Evolutionary conservation across 2,329 filamentous ascomycete genomes (phyloP), one percentile per base, ranked within the genome.

Genomic region (Magnaporthiopsis incrustans): DNA sequence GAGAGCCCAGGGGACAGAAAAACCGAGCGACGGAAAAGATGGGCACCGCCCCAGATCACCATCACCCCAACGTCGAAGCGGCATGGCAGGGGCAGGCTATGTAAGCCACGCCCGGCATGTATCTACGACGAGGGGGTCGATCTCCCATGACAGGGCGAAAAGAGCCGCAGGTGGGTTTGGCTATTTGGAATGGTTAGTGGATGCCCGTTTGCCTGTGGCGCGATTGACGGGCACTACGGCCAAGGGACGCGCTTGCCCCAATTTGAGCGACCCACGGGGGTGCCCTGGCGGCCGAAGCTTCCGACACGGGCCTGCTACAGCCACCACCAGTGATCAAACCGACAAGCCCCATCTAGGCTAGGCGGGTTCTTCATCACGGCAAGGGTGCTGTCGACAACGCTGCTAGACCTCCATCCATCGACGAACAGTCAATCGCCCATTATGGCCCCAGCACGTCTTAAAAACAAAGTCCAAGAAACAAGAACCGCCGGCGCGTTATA

Each of bases 301-400:
- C 59, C 59, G 59, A 60, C 30, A 60, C 32, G 22, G 32, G 59
- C 30, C 30, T 60, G 59, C 59, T 22, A 38, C 59, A 33, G 4
- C 59, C 25, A 38, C 59, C 14, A 12, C 27, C 59, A 60, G 32
- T 38, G 59, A 60, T 60, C 59, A 60, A 60, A 60, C 59, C 18
- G 44, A 53, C n/a, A 53, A 25, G 44, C 44, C 44, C 44, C 44
- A 53, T 53, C 22, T 53, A 18, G 44, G 44, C 44, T n/a, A n/a
- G n/a, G 44, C 22, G 44, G 44, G 22, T 2, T 22, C 44, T 8
- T 53, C 44, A 53, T 25, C 44, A 10, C 22, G 18, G 15, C 38
- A 44, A 15, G 38, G 38, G 38, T 38, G 35, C 14, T 44, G 38
- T 44, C 38, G 38, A 44, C 38, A 44, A 44, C 44, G 11, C 44